Evolutionary conservation across 345 rosid genomes (phyloP).

Genomic region (Diplotaxis tenuifolia): DNA sequence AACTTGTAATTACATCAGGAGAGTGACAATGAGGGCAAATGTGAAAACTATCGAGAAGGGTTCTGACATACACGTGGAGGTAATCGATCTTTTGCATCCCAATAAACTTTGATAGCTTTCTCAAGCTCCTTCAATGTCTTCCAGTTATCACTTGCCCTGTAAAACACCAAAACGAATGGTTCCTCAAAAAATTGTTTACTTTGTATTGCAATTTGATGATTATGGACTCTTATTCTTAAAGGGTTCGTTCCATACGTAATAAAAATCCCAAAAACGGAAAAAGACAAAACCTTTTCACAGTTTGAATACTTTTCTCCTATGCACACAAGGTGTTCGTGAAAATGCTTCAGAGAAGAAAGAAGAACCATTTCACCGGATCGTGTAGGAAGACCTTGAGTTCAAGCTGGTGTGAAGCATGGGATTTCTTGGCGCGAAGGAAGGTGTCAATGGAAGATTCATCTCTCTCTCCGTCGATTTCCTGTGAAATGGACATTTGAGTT

Average conservation of each 20-base stretch:
- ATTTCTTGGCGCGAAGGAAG: too few species aligned
- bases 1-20: too few species aligned
- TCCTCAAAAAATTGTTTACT: not conserved
- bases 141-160: slow-evolving; percentile 87
- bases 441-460: slow-evolving; percentile 14
- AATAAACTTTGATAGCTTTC: slow-evolving; percentile 74
- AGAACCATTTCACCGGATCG: slow-evolving; percentile 32
- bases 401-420: not conserved
- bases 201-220: not conserved
- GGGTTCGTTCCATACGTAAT: not conserved
- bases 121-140: slow-evolving; percentile 83
- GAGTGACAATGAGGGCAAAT: too few species aligned
- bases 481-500: not conserved
- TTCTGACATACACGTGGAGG: slow-evolving; percentile 73
- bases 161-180: too few species aligned
- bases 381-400: not conserved
- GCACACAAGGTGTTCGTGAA: slow-evolving; percentile 25
- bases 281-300: not conserved
- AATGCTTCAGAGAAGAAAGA: slow-evolving; percentile 5
- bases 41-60: not conserved
- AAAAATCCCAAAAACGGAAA: not conserved
- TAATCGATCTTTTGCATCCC: slow-evolving; percentile 76
- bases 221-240: not conserved
- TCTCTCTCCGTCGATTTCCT: not conserved
- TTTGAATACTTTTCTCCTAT: not conserved